A percentile compares a stretch with the other conserved stretches of the same genome.
Evolutionary conservation across 2,329 filamentous ascomycete genomes (phyloP).

Genomic region (Alternaria alternata): DNA sequence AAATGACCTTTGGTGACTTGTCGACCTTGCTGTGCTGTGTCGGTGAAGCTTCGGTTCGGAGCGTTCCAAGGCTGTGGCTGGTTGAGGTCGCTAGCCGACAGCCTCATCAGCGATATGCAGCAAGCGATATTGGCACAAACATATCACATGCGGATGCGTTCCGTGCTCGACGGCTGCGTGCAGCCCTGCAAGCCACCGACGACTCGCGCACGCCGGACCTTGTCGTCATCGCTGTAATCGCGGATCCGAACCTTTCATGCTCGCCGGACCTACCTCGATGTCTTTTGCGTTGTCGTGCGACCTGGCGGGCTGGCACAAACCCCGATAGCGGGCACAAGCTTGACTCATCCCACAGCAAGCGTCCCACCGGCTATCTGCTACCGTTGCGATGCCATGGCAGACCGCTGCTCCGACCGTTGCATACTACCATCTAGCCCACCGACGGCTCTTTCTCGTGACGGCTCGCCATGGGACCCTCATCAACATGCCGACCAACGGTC

Average conservation of each 20-base stretch:
- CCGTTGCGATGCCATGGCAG: conserved; percentile 21
- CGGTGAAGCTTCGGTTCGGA: conserved; percentile 24
- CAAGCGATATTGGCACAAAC: conserved; percentile 37
- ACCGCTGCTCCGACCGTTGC: conserved; percentile 38
- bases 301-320: conserved; percentile 4
- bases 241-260: conserved; percentile 4
- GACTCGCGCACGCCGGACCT: conserved; percentile 13
- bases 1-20: conserved; percentile 24
- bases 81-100: conserved; percentile 18
- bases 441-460: conserved; percentile 19
- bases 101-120: conserved; percentile 37
- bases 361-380: conserved; percentile 4
- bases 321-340: conserved; percentile 7
- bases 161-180: conserved; percentile 34
- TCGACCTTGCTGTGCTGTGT: conserved; percentile 19
- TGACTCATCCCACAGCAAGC: conserved; percentile 30
- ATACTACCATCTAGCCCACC: conserved; percentile 22
- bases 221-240: conserved; percentile 20
- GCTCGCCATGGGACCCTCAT: conserved; percentile 33
- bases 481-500: conserved; percentile 39
- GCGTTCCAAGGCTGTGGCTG: conserved; percentile 22
- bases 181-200: conserved; percentile 22
- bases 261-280: conserved; percentile 14
- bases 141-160: conserved; percentile 21
- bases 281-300: conserved; percentile 19